These are phyloP conservation scores for Aspergillus amoenus DNA, from an alignment of 2,329 filamentous ascomycete species.

Conservation along the genomic window DNA sequence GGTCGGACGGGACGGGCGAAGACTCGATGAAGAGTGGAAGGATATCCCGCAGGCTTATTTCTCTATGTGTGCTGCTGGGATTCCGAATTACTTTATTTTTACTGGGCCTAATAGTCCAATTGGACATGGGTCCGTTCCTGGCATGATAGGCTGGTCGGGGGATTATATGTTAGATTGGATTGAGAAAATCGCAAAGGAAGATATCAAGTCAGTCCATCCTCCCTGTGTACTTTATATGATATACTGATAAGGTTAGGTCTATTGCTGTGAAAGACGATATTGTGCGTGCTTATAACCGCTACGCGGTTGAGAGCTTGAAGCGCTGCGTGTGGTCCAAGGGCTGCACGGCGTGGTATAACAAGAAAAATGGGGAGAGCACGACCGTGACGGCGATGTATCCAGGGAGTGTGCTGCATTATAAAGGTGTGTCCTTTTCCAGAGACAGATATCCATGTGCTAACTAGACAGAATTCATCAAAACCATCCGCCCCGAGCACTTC, in stretches of 20 bases:
- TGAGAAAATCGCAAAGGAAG: conserved; percentile 24
- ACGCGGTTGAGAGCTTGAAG: conserved; percentile 23
- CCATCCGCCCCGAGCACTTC: conserved; percentile 17
- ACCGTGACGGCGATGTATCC: conserved; percentile 26
- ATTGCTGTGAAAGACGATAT: conserved; percentile 16
- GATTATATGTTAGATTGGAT: conserved; percentile 30
- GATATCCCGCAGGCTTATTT: conserved; percentile 25
- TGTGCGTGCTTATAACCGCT: conserved; percentile 21
- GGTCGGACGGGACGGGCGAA: conserved; percentile 27
- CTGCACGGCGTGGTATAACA: conserved; percentile 28
- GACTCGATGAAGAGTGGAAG: conserved; percentile 24
- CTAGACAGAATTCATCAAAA: conserved; percentile 10
- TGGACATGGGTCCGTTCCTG: conserved; percentile 24
- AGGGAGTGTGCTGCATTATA: conserved; percentile 25
- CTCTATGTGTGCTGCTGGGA: conserved; percentile 17
- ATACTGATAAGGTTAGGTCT: conserved; percentile 3
- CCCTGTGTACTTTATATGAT: too few relatives aligned
- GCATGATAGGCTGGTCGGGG: conserved; percentile 15
- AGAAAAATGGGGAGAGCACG: conserved; percentile 6
- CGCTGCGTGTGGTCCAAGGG: conserved; percentile 27
- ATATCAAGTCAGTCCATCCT: conserved; percentile 12
- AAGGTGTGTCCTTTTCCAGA: conserved; percentile 7
- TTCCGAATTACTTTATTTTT: conserved; percentile 33
- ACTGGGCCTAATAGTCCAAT: conserved; percentile 23
- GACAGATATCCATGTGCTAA: neutral